Base-by-base conservation (phyloP, 2,329 filamentous ascomycete genomes). In the Botryotinia globosa region DNA sequence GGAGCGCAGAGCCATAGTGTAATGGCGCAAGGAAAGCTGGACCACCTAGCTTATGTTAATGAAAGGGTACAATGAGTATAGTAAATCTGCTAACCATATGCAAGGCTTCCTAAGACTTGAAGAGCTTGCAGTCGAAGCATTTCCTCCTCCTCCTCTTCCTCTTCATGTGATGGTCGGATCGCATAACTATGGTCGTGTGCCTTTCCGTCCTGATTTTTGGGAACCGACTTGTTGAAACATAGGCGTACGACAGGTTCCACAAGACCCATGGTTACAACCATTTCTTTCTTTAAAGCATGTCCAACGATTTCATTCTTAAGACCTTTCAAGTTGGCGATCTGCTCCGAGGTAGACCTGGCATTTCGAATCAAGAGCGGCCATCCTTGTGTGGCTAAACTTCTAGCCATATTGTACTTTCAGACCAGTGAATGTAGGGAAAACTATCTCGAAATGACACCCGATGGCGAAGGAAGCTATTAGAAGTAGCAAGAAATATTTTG, bases 221-320 rank as follows among this genome's bases (percentile, higher is more conserved):
- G 73, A 82, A 79, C 62, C 80, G 79, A 25, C 80, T 80, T 79
- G 68, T 77, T 79, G 72, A 82, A 81, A 56, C 91, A 81, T 69
- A 88, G 81, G 51, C 85, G 84, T 42, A 88, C 85, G 66, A 92
- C 83, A 48, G 87, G 86, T 70, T 88, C 86, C 64, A 96, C 82
- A 42, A 93, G 85, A 29, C 94, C 94, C 71, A 88, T 84, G 73
- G 85, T 85, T 58, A 98, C 86, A 85, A 91, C 94, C 72, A 89
- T 83, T 82, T 95, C 91, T 83, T 99, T 99, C 81, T 91, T 91
- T 81, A 95, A 90, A 48, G 92, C 87, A 82, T 98, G 94, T 37
- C 96, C 96, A 74, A 97, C 90, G 65, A 97, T 87, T 75, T 96
- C 92, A 82, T 97, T 96, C 84, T 97, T 98, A 44, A 99, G 84